Evolutionary conservation across 257 asterid species (phyloP), one percentile per base, ranked within the genome.

Genomic region (Solanum neorickii): DNA sequence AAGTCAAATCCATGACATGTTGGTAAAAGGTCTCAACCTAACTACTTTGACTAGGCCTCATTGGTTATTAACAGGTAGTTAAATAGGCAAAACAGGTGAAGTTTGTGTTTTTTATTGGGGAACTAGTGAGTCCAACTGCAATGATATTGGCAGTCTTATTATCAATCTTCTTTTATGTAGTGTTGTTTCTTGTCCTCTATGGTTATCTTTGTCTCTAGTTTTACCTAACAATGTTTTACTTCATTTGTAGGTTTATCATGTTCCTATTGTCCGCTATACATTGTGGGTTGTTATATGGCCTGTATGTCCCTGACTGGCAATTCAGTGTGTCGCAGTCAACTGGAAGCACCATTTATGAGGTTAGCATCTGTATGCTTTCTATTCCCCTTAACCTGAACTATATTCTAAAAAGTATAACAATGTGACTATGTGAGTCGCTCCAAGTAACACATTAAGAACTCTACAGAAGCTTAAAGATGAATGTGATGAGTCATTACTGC

Each of bases 281-380:
- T 89, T 60, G 91, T 86, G 96, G 96, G 60, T 70, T 95, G 70
- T 87, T 92, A 47, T 92, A 95, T 82, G 98, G 98, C 69, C 69
- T 96, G 87, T 93, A 93, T 86, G 95, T 96, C 62, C 98, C 99
- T 3, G 93, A 95, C 87, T 96, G 98, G 98, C 91, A 91, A 86
- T 92, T 94, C 88, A 84, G 87, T 82, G 89, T 60, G 86, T 86
- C 44, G 70, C 90, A 44, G 86, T 76, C 94, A 85, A 90, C 93
- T 46, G 91, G 78, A 56, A 87, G 86, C 90, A 20, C 49, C 82
- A 89, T 91, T 83, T 94, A 93, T 87, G 88, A 73, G 90, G 99
- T 93, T 88, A 87, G 89, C 35, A 5, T 12, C 33, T 88, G 83
- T 65, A 87, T 25, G 33, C 62, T 20, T 73, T 56, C 42, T 59